Percentiles rank a stretch among this genome's conserved stretches.
phyloP scores from a whole-genome alignment of 2,329 filamentous ascomycete genomes.

The Sclerotinia trifoliorum region DNA sequence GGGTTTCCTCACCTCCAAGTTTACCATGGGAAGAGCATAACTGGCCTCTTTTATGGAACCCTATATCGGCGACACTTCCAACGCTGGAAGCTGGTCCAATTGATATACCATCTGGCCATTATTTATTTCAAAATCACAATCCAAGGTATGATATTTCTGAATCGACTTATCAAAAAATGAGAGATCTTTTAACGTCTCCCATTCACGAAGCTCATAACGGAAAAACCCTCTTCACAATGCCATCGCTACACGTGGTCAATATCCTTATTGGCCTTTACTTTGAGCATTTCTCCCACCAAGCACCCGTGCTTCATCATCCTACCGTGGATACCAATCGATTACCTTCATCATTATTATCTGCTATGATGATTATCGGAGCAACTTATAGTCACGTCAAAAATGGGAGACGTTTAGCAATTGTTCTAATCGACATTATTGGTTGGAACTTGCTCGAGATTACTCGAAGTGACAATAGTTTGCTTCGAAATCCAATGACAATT shows the following conservation, averaged over 20 bases:
- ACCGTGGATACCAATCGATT: slow-evolving; percentile 34
- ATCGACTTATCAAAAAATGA: slow-evolving; percentile 20
- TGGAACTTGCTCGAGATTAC: slow-evolving; percentile 32
- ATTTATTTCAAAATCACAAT: slow-evolving; percentile 28
- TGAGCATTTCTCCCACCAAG: slow-evolving; percentile 33
- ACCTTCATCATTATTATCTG: slow-evolving; percentile 31
- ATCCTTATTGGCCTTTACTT: slow-evolving; percentile 35
- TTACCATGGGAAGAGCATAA: slow-evolving; percentile 31
- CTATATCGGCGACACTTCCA: slow-evolving; percentile 21
- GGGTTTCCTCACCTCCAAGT: slow-evolving; percentile 28
- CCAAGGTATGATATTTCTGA: slow-evolving; percentile 33
- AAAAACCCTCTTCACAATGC: slow-evolving; percentile 26
- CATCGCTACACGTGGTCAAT: slow-evolving; percentile 30
- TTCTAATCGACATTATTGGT: slow-evolving; percentile 32
- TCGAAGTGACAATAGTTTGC: slow-evolving; percentile 31
- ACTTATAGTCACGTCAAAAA: slow-evolving; percentile 32
- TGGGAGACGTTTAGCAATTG: slow-evolving; percentile 32
- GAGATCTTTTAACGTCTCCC: slow-evolving; percentile 11
- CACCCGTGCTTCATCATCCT: slow-evolving; percentile 34
- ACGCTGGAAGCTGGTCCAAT: slow-evolving; percentile 29
- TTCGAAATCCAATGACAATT: slow-evolving; percentile 33
- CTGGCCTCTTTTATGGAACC: slow-evolving; percentile 34
- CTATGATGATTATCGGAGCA: slow-evolving; percentile 33
- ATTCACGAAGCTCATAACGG: slow-evolving; percentile 1
- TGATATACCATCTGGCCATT: slow-evolving; percentile 27